phyloP scores from a whole-genome alignment of 768 basidiomycete species.

The Hypsizygus marmoreus region DNA sequence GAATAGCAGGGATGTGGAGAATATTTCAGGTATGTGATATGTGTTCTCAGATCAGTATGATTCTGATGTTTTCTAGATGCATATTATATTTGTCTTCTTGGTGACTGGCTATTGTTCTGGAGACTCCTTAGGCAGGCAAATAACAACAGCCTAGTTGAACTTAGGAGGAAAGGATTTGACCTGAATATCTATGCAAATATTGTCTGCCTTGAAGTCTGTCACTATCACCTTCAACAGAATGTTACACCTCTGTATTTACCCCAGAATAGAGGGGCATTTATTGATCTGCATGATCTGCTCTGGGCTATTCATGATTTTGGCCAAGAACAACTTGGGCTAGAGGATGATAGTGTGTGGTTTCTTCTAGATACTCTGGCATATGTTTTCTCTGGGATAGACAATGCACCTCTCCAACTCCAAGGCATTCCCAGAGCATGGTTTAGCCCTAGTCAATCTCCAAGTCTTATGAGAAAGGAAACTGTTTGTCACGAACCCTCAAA shows the following conservation, averaged over 20 bases:
- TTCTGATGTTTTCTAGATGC: too few species aligned
- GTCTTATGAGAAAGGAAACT: conserved; percentile 8
- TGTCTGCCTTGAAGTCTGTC: conserved; percentile 15
- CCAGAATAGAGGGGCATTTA: conserved; percentile 13
- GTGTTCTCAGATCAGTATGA: neutral
- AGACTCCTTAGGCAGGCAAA: conserved; percentile 8
- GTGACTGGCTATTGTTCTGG: conserved; percentile 19
- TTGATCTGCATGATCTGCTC: conserved; percentile 14
- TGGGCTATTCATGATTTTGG: conserved; percentile 1
- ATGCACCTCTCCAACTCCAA: conserved; percentile 7
- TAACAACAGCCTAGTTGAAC: neutral
- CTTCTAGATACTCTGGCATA: conserved; percentile 17
- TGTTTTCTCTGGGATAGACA: conserved; percentile 14
- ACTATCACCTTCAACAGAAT: conserved; percentile 15
- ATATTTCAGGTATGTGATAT: neutral
- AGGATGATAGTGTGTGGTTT: conserved; percentile 8
- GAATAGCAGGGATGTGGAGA: neutral
- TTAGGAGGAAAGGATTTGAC: conserved; percentile 11
- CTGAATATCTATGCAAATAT: conserved; percentile 13
- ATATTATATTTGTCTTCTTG: conserved; percentile 8
- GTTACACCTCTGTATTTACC: conserved; percentile 10
- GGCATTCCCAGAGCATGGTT: conserved; percentile 11
- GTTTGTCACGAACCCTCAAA: too few species aligned
- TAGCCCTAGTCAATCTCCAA: conserved; percentile 13
- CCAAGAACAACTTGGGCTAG: conserved; percentile 1